Evolutionary conservation across 2,329 filamentous ascomycete genomes (phyloP), one percentile per base, ranked within the genome.

Genomic region (Penicillium sp.): DNA sequence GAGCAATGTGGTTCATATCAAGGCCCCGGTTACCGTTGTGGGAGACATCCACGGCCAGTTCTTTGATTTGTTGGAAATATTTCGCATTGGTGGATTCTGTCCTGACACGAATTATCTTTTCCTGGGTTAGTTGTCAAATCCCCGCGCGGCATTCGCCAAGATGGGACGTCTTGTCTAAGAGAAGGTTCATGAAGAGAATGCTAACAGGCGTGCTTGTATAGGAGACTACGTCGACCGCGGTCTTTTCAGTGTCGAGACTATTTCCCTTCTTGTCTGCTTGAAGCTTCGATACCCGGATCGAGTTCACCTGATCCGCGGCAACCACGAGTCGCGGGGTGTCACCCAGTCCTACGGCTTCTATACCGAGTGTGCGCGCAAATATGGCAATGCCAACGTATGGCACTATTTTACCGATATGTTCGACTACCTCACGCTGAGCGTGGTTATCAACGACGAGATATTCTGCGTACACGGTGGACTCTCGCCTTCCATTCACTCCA

Each of bases 381-480:
- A 99, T 79, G 95, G 95, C 75, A 98, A 97, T 74, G 93, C 95
- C 65, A 97, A 95, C 71, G 95, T 99, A 25, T 99, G 95, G 95
- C 95, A 99, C 79, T 95, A 98, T 78, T 99, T 99, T 76, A 99
- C 95, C 67, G 95, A 99, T 80, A 98, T 99, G 93, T 99, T 99
- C 79, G 95, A 99, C 80, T 99, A 96, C 78, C 84, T 99, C 65
- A 98, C 94, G 7, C 83, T 99, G 59, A 96, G 92, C 71, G 96
- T 98, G 63, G 94, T 99, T 65, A 99, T 99, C 75, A 96, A 98
- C 76, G 91, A 99, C 78, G 92, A 98, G 77, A 99, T 99, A 68
- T 99, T 99, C 78, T 99, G 95, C 78, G 95, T 99, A 6, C 95
- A 99, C 77, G 95, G 95, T 75, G 95, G 91, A 25, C 84, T 95